Conservation (phyloP, 768 basidiomycete species). For the Suillus ampliporus region DNA sequence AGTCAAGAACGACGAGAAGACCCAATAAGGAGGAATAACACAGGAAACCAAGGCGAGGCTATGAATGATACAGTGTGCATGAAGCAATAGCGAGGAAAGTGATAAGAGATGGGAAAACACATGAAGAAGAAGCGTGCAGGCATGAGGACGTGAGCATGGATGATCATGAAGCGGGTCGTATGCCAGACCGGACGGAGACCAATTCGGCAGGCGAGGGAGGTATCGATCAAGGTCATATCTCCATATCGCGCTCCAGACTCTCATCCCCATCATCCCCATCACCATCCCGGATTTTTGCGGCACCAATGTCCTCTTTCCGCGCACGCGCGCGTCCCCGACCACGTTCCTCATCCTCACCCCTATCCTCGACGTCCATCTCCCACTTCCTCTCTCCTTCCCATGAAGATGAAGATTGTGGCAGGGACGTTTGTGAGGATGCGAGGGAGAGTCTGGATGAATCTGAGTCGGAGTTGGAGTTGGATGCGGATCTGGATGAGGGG, state of each 20-base stretch:
- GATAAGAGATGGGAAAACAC: neutral
- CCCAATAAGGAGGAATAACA: constrained; percentile 13
- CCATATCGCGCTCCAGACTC: constrained; percentile 1
- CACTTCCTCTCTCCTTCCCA: constrained; percentile 4
- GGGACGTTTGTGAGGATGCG: constrained; percentile 1
- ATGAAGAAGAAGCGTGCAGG: neutral
- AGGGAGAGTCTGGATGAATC: neutral
- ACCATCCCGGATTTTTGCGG: neutral
- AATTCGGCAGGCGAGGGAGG: neutral
- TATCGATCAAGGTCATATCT: neutral
- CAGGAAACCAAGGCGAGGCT: constrained; percentile 1
- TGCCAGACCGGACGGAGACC: neutral
- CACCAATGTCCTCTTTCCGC: neutral
- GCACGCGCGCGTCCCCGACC: constrained; percentile 1
- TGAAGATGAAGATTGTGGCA: neutral
- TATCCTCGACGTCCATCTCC: constrained; percentile 5
- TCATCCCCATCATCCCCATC: neutral
- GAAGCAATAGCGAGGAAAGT: neutral
- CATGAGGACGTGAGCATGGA: constrained; percentile 1
- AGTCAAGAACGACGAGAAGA: constrained; percentile 3
- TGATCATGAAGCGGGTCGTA: neutral
- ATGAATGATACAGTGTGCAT: constrained; percentile 8
- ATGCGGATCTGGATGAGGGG: neutral
- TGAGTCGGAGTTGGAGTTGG: neutral
- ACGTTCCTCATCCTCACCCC: neutral